Conservation (phyloP, 2,329 filamentous ascomycete species). For the Arthrobotrys sphaeroides region DNA sequence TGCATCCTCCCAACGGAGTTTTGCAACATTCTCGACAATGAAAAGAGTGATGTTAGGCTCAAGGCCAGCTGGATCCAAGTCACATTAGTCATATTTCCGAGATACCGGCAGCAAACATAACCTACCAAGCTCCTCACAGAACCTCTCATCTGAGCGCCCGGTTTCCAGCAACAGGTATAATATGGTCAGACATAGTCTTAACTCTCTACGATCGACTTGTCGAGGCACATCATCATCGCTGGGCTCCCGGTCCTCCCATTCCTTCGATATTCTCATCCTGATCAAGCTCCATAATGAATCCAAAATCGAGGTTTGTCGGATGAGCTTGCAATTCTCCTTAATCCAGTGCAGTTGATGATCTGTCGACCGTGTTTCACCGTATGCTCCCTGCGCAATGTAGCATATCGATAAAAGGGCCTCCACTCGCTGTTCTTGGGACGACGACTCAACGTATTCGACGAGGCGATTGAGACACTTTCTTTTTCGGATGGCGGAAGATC, state of each 20-base stretch:
- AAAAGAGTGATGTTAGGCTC: constrained; percentile 61
- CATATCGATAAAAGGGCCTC: constrained; percentile 64
- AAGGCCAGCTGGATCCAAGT: constrained; percentile 5
- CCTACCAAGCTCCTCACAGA: constrained; percentile 55
- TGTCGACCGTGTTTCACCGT: constrained; percentile 59
- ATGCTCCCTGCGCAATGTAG: constrained; percentile 61
- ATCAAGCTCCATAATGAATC: constrained; percentile 57
- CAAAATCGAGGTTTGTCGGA: constrained; percentile 54
- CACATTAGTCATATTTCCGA: background rate
- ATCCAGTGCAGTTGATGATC: constrained; percentile 58
- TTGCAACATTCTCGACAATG: constrained; percentile 62
- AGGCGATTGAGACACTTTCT: constrained; percentile 62
- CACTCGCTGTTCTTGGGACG: constrained; percentile 62
- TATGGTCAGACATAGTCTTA: constrained; percentile 56
- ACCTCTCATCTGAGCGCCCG: constrained; percentile 53
- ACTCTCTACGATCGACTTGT: constrained; percentile 56
- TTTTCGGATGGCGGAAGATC: constrained; percentile 58
- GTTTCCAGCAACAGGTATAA: constrained; percentile 58
- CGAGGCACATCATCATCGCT: constrained; percentile 44
- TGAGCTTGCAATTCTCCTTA: constrained; percentile 56
- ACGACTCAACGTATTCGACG: constrained; percentile 60
- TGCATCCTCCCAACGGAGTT: constrained; percentile 60
- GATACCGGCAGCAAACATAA: background rate
- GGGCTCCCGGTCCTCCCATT: constrained; percentile 56
- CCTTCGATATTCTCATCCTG: constrained; percentile 55